These are phyloP conservation scores for Oryza rufipogon DNA, from an alignment of 176 grass and related monocot species.

Conservation along the genomic window DNA sequence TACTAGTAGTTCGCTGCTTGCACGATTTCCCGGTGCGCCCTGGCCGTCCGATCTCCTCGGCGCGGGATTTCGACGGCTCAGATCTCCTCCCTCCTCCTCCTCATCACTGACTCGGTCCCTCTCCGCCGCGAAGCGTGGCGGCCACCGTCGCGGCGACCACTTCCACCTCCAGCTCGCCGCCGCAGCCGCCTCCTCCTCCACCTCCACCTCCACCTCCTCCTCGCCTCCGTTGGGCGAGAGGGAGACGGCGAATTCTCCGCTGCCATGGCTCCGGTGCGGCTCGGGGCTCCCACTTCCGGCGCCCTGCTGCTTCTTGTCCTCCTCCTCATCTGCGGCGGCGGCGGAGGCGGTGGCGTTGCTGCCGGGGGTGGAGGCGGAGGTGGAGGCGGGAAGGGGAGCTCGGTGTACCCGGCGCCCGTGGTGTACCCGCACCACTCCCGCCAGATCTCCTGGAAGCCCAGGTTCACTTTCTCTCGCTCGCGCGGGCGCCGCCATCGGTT, in stretches of 20 bases:
- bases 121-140: not conserved
- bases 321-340: constrained; percentile 3
- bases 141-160: constrained; percentile 27
- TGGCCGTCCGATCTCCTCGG: constrained; percentile 20
- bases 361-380: not conserved
- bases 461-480: constrained; percentile 28
- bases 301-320: not conserved
- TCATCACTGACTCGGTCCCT: not conserved
- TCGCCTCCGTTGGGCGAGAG: not conserved
- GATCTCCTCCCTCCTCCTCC: not conserved
- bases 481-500: not conserved
- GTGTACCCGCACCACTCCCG: constrained; percentile 69
- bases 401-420: constrained; percentile 45
- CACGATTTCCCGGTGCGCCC: constrained; percentile 1
- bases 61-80: not conserved
- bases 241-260: not conserved
- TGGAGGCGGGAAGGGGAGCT: constrained; percentile 31
- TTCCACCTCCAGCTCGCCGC: constrained; percentile 44
- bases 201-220: not conserved
- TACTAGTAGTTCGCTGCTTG: not conserved
- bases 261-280: constrained; percentile 19
- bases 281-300: not conserved
- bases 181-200: constrained; percentile 1
- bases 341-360: constrained; percentile 1
- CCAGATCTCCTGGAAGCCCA: constrained; percentile 86